Conservation (phyloP, 1,139 yeast genomes). For the Scheffersomyces cryptocercus region DNA sequence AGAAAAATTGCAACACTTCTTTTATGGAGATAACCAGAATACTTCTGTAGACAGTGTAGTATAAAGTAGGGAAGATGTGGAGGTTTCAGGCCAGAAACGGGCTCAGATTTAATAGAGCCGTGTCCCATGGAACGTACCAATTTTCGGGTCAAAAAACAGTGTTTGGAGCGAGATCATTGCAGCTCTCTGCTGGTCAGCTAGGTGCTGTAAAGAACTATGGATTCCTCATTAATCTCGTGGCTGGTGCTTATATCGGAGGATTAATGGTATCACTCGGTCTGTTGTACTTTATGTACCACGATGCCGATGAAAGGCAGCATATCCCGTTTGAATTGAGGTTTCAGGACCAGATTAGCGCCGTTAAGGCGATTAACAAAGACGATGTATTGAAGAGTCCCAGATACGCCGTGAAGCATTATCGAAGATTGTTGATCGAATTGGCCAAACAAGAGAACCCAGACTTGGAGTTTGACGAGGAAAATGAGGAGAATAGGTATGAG, state of each 20-base stretch:
- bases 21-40: no score
- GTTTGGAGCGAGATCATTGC: conserved; percentile 1
- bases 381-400: conserved; percentile 46
- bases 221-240: conserved; percentile 34
- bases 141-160: no score
- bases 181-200: conserved; percentile 15
- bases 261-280: conserved; percentile 40
- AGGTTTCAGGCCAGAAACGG: no score
- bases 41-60: no score
- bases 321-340: conserved; percentile 44
- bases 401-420: conserved; percentile 47
- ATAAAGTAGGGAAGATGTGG: no score
- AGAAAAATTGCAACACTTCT: no score
- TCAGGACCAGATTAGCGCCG: conserved; percentile 37
- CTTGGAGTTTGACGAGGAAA: conserved; percentile 26
- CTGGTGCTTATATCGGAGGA: conserved; percentile 49
- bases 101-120: no score
- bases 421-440: conserved; percentile 38
- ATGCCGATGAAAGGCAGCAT: conserved; percentile 41
- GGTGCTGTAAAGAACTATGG: conserved; percentile 34
- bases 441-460: conserved; percentile 31
- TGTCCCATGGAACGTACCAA: no score
- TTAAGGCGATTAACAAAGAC: conserved; percentile 48
- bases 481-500: conserved; percentile 23
- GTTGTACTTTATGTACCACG: conserved; percentile 41